Conservation (phyloP, 2,329 filamentous ascomycete genomes). For the Venturia oleaginea region DNA sequence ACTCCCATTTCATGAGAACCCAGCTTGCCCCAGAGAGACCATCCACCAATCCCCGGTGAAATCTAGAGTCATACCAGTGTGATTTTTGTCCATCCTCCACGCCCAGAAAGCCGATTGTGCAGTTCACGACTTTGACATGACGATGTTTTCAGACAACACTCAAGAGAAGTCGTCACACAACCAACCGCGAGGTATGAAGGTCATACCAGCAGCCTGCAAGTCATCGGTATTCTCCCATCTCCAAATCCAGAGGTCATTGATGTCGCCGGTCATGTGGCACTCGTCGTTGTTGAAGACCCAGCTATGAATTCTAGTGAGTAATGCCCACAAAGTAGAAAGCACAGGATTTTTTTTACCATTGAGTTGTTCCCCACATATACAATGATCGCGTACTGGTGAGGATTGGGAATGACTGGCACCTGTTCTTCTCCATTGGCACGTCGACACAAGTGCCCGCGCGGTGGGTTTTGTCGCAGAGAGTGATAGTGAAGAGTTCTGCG, state of each 20-base stretch:
- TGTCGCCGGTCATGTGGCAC: background rate
- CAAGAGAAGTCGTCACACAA: background rate
- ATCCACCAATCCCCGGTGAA: background rate
- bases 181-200: background rate
- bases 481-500: background rate
- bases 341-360: background rate
- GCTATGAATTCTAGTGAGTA: background rate
- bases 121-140: background rate
- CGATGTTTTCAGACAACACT: background rate
- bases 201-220: background rate
- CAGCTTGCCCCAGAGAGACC: background rate
- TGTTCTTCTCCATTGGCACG: background rate
- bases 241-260: background rate
- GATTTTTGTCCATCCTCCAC: background rate
- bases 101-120: background rate
- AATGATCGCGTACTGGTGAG: background rate
- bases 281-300: background rate
- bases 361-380: background rate
- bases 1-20: background rate
- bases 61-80: background rate
- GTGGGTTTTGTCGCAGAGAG: background rate
- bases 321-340: background rate
- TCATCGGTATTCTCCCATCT: background rate
- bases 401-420: background rate
- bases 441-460: background rate